Evolutionary conservation across 495 filamentous ascomycete genomes (phyloP), one percentile per base, ranked within the genome.

Genomic region (Peziza echinospora): DNA sequence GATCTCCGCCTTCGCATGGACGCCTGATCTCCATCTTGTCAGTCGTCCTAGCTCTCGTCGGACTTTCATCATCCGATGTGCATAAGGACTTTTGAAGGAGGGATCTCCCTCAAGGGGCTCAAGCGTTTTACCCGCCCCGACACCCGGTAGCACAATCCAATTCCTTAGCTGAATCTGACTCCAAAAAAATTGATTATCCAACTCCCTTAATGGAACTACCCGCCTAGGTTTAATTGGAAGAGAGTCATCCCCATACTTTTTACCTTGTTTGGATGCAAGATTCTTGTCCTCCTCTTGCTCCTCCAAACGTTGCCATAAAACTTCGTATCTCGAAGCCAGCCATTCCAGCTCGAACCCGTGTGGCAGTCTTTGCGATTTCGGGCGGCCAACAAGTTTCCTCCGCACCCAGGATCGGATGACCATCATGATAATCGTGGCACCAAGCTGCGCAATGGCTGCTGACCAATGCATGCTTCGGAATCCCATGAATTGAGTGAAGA

Each of bases 401-500:
- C 67, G 59, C 24, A 68, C 56, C 24, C 58, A 63, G 8, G 65
- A 63, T 49, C 68, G 60, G 2, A 68, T 49, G 25, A 63, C 41
- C 13, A 66, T 54, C 67, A 71, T 68, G 10, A 65, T 9, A 5
- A 70, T 48, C 1, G 65, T 68, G 2, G 62, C 61, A 2, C 62
- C 62, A 23, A 70, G 49, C 24, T 67, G 60, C 17, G 65, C 59
- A 1, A 69, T 48, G 19, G 62, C 64, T 4, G 65, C 64, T 8
- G 65, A 67, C 5, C 64, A 59, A 44, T 68, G 65, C 16, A 71
- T 59, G 1, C 64, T 65, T 41, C 67, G 60, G 1, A 67, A 47
- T 1, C 68, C 68, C 6, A 66, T 54, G 47, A 71, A 70, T 47
- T 70, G 66, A 5, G 62, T 45, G 11, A 69, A 50, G 28, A 67